phyloP scores from a whole-genome alignment of 306 rosid species.

The Citrullus amarus region DNA sequence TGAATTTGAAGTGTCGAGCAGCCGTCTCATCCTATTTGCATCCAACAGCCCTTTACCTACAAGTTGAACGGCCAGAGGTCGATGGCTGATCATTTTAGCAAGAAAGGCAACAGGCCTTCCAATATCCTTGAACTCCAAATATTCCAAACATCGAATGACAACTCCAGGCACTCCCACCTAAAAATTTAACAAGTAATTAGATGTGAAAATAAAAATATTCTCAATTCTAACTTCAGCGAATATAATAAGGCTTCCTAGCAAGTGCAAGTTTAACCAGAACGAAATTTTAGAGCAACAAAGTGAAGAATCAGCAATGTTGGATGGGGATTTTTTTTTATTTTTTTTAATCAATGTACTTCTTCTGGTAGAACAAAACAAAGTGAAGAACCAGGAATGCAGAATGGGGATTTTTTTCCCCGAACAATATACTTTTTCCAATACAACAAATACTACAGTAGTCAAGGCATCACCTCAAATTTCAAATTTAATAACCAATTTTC shows the following conservation, averaged over 20 bases:
- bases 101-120: conserved; percentile 88
- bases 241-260: not conserved
- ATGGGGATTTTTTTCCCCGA: not conserved
- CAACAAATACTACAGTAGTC: not conserved
- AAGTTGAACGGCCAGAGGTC: conserved; percentile 73
- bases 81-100: conserved; percentile 75
- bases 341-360: no score
- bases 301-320: no score
- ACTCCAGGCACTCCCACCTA: conserved; percentile 79
- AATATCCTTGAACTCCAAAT: conserved; percentile 50
- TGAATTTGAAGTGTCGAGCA: conserved; percentile 50
- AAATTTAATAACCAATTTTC: not conserved
- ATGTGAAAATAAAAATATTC: not conserved
- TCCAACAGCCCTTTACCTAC: conserved; percentile 75
- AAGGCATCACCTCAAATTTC: not conserved
- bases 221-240: not conserved
- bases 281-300: not conserved
- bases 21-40: conserved; percentile 59
- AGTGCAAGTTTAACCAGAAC: not conserved
- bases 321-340: not conserved
- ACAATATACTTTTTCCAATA: not conserved
- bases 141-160: conserved; percentile 62
- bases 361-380: not conserved
- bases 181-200: conserved; percentile 22
- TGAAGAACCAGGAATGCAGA: conserved; percentile 10